Evolutionary conservation across 345 rosid genomes (phyloP), one percentile per base, ranked within the genome.

Genomic region (Citrus inodora): DNA sequence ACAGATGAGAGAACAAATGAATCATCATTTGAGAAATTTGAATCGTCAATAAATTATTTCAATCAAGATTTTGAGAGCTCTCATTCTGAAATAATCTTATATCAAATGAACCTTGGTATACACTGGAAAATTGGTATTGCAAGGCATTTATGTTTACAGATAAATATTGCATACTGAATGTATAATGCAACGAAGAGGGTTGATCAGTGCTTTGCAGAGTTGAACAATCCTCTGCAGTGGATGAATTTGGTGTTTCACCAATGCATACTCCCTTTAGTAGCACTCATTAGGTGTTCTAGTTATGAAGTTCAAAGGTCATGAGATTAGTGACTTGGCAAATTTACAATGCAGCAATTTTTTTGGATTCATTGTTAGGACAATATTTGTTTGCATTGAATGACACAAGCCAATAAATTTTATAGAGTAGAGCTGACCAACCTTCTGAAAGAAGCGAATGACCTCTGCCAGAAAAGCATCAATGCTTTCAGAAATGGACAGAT

Each of bases 401-500:
- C 71, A 73, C 10, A 37, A 73, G 67, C 78, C 67, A 22, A 25
- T 9, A 73, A 0, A 56, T 38, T 67, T 28, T 59, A 59, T 42
- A 58, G 28, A 63, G 67, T 66, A 69, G 58, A 83, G 71, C 72
- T 64, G 75, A 60, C 82, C 75, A 59, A 95, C 99, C 99, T 93
- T 95, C 62, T 65, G 89, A 81, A 90, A 79, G 78, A 88, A 91
- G 83, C 66, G 10, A 42, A 73, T 71, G 74, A 91, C 83, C 14
- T 81, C 90, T 24, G 80, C 81, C 74, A 71, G 79, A 58, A 93
- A 83, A 84, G 67, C 76, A 35, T 88, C 91, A 69, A 65, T 42
- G 63, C 88, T 85, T 82, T 83, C 97, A 70, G 81, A 83, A 56
- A 88, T 78, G 80, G 83, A 84, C 46, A 95, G 72, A 75, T 79